Evolutionary conservation across 2,329 filamentous ascomycete species (phyloP), one percentile per base, ranked within the genome.

Genomic region (Colletotrichum trifolii): DNA sequence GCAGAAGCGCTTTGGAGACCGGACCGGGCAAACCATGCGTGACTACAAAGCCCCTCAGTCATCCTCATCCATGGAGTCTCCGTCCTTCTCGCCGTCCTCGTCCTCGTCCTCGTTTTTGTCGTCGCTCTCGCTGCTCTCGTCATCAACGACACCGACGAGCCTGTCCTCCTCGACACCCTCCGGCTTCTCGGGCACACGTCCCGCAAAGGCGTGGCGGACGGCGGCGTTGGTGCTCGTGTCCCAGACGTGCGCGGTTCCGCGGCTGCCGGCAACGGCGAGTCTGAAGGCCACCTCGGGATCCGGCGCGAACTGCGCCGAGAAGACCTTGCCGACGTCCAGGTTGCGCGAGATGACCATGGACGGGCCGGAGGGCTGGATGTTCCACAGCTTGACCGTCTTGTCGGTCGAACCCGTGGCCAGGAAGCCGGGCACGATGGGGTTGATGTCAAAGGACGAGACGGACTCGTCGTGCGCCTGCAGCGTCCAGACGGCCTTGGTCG

Each of bases 321-420:
- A 99, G 42, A 99, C 91, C 79, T 95, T 96, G 66, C 96, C 96
- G 15, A 99, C 92, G 59, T 96, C 96, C 49, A 98, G 82, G 77
- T 98, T 95, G 70, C 96, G 89, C 34, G 92, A 92, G 6, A 96
- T 92, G 1, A 99, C 93, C 87, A 99, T 92, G 66, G 89, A 92
- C 1, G 96, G 96, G 2, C 93, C 94, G 45, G 87, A 87, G 11
- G 90, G 78, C 71, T 91, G 87, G 62, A 97, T 89, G 79, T 97
- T 97, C 96, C 96, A 99, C 62, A 99, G 84, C 84, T 99, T 99
- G 72, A 98, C 94, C 6, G 91, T 92, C 82, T 93, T 95, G 83
- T 99, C 96, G 12, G 92, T 94, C 2, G 94, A 97, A 3, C 94
- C 96, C 0, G 96, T 98, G 12, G 89, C 96, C 79, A 99, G 87